Evolutionary conservation across 2,329 filamentous ascomycete species (phyloP).

Genomic region (Trichothecium sympodiale): DNA sequence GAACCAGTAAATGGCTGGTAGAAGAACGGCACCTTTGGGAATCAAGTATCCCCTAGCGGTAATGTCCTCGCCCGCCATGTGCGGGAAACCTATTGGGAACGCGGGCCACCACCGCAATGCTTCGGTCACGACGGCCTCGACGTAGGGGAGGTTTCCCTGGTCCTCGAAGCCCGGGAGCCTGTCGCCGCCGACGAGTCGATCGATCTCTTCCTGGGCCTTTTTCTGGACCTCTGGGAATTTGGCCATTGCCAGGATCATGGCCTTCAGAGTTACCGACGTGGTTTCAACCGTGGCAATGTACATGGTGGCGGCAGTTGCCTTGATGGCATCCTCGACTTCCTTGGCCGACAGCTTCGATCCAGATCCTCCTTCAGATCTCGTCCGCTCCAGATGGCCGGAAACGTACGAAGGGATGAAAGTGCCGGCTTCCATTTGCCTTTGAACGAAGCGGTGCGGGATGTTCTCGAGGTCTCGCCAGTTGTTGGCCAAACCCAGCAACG

Average conservation of each 20-base stretch:
- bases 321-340: conserved; percentile 7
- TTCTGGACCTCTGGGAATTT: conserved; percentile 28
- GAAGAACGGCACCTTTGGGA: conserved; percentile 15
- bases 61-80: conserved; percentile 19
- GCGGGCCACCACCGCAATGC: conserved; percentile 17
- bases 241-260: conserved; percentile 35
- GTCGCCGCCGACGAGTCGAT: conserved; percentile 27
- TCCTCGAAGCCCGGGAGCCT: conserved; percentile 32
- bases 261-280: conserved; percentile 12
- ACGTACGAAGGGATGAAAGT: conserved; percentile 2
- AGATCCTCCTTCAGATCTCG: not conserved
- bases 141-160: conserved; percentile 30
- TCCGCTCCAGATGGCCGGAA: conserved; percentile 2
- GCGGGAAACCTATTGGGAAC: conserved; percentile 21
- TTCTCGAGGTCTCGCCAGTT: conserved; percentile 1
- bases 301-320: conserved; percentile 8
- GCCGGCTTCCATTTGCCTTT: conserved; percentile 5
- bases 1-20: conserved; percentile 12
- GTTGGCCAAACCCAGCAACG: conserved; percentile 9
- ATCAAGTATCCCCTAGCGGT: conserved; percentile 14
- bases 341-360: not conserved
- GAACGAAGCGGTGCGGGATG: conserved; percentile 11
- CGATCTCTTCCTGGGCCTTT: conserved; percentile 27
- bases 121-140: conserved; percentile 19
- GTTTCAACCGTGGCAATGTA: conserved; percentile 12